Conservation (phyloP, 306 rosid species). For the Lathyrus sativus region DNA sequence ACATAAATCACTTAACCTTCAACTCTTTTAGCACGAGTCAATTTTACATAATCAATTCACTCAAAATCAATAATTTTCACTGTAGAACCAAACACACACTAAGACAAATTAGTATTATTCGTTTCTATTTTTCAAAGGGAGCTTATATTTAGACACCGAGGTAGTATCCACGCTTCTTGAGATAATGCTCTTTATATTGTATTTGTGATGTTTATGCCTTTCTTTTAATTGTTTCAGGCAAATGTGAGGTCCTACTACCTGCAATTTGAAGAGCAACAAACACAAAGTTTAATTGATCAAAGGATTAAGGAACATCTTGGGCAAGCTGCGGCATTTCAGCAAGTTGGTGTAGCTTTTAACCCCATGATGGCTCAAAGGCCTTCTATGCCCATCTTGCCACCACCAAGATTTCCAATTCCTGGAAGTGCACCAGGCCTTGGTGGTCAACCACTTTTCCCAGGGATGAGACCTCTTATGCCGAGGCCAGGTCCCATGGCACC, state of each 20-base stretch:
- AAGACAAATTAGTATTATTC: not conserved
- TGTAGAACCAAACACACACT: no score
- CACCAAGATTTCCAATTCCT: conserved; percentile 65
- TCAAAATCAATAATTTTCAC: no score
- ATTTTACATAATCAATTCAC: no score
- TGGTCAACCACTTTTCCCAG: conserved; percentile 60
- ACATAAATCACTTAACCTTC: no score
- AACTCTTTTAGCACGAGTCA: no score
- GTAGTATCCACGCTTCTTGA: not conserved
- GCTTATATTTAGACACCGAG: not conserved
- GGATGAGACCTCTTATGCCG: conserved; percentile 79
- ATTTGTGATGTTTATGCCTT: not conserved
- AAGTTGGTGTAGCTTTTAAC: conserved; percentile 89
- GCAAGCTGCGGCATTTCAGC: conserved; percentile 87
- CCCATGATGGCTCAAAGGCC: conserved; percentile 64
- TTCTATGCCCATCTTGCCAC: conserved; percentile 48
- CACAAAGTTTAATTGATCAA: conserved; percentile 91
- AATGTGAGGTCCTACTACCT: conserved; percentile 85
- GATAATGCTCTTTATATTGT: not conserved
- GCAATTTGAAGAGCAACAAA: conserved; percentile 97
- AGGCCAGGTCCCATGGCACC: conserved; percentile 78
- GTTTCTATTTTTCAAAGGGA: not conserved
- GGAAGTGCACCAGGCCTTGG: conserved; percentile 49
- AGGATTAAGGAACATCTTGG: conserved; percentile 98
- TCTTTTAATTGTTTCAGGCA: conserved; percentile 50